phyloP scores from a whole-genome alignment of 2,329 filamentous ascomycete species.

The Colletotrichum nymphaeae region DNA sequence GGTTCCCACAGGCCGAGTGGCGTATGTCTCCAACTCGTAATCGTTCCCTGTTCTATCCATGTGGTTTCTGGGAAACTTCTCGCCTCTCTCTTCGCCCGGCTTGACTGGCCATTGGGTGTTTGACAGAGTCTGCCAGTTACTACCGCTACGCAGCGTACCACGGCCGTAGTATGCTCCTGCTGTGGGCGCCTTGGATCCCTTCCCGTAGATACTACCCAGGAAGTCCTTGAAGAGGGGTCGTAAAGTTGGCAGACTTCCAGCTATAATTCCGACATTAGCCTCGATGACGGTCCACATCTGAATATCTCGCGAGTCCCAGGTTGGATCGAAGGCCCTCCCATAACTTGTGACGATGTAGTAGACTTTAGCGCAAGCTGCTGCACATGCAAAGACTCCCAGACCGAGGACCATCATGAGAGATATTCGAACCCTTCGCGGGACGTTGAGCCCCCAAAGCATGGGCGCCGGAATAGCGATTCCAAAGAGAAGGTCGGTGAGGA shows the following conservation, averaged over 20 bases:
- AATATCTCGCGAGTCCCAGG: constrained; percentile 59
- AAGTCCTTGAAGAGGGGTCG: constrained; percentile 48
- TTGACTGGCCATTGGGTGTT: constrained; percentile 37
- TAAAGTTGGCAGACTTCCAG: constrained; percentile 48
- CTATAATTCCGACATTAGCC: constrained; percentile 51
- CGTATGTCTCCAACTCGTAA: constrained; percentile 41
- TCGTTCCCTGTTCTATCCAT: constrained; percentile 23
- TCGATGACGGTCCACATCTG: constrained; percentile 58
- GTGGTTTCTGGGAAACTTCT: constrained; percentile 41
- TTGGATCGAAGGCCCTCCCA: constrained; percentile 51
- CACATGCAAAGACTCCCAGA: constrained; percentile 57
- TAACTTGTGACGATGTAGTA: constrained; percentile 49
- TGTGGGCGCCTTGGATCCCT: constrained; percentile 42
- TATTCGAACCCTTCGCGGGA: constrained; percentile 53
- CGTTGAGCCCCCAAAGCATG: constrained; percentile 52
- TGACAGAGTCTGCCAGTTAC: constrained; percentile 40
- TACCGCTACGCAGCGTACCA: constrained; percentile 38
- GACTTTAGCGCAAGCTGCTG: constrained; percentile 55
- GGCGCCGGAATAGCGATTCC: constrained; percentile 50
- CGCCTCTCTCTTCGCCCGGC: constrained; percentile 43
- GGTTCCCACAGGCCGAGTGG: constrained; percentile 22
- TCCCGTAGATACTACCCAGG: constrained; percentile 45
- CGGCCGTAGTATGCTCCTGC: constrained; percentile 41
- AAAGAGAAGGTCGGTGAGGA: constrained; percentile 52
- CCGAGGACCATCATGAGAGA: constrained; percentile 54